Evolutionary conservation across 345 rosid genomes (phyloP).

Genomic region (Rhizophora apiculata): DNA sequence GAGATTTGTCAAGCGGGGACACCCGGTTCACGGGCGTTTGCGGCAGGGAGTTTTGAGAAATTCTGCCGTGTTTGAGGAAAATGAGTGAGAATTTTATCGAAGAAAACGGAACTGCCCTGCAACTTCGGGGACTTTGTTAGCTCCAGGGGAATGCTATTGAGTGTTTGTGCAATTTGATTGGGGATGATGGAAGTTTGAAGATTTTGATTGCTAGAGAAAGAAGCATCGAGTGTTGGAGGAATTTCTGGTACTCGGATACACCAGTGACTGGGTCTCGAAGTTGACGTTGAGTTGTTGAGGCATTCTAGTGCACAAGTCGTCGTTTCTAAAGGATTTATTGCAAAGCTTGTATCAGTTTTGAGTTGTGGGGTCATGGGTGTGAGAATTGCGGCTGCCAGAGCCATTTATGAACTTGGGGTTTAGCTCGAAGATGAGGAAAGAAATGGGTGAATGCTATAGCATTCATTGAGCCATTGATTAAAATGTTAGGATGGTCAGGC

Average conservation of each 20-base stretch:
- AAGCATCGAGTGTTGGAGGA: slow-evolving; percentile 61
- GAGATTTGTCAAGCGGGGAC: slow-evolving; percentile 81
- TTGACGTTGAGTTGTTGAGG: slow-evolving; percentile 51
- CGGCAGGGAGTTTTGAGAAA: slow-evolving; percentile 75
- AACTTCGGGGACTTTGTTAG: slow-evolving; percentile 63
- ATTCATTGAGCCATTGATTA: slow-evolving; percentile 46
- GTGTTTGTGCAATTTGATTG: slow-evolving; percentile 66
- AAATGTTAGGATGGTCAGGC: slow-evolving; percentile 93
- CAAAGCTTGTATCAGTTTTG: slow-evolving; percentile 46
- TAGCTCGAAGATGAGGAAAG: slow-evolving; percentile 56
- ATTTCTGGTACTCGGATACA: slow-evolving; percentile 69
- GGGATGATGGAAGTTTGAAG: slow-evolving; percentile 54
- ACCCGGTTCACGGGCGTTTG: slow-evolving; percentile 76
- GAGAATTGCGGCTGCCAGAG: slow-evolving; percentile 70
- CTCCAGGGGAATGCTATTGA: slow-evolving; percentile 73
- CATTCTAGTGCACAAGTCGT: slow-evolving; percentile 60
- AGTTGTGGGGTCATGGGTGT: slow-evolving; percentile 60
- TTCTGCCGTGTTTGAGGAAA: slow-evolving; percentile 56
- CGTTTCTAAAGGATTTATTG: slow-evolving; percentile 55
- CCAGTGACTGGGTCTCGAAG: slow-evolving; percentile 50
- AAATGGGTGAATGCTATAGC: slow-evolving; percentile 64
- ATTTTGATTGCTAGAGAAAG: slow-evolving; percentile 58
- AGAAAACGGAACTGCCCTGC: slow-evolving; percentile 60
- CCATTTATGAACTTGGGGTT: slow-evolving; percentile 51
- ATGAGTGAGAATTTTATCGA: slow-evolving; percentile 66